A percentile compares a stretch with the other conserved stretches of the same genome.
Evolutionary conservation across 2,329 filamentous ascomycete genomes (phyloP).

Genomic region (Pestalotiopsis fici): DNA sequence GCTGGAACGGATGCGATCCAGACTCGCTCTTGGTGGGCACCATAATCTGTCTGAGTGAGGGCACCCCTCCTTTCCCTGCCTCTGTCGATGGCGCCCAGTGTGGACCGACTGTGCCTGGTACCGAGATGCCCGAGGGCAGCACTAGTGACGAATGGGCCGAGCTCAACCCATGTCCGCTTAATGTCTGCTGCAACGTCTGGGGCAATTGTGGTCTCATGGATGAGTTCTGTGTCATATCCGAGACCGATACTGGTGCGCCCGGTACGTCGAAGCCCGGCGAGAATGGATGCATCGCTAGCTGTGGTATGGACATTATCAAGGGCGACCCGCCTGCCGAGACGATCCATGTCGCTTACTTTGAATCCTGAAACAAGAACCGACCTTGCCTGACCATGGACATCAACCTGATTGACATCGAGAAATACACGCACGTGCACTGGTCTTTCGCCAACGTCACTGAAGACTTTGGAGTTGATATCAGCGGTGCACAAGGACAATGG

Average conservation of each 20-base stretch:
- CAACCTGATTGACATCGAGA: conserved; percentile 12
- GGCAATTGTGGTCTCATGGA: conserved; percentile 32
- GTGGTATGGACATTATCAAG: conserved; percentile 15
- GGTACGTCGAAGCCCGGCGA: not conserved
- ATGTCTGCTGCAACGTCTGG: conserved; percentile 20
- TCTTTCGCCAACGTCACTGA: conserved; percentile 28
- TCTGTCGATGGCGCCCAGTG: conserved; percentile 18
- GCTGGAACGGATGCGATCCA: conserved; percentile 19
- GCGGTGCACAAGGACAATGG: not conserved
- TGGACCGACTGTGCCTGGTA: conserved; percentile 15
- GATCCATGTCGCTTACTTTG: conserved; percentile 16
- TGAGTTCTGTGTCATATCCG: conserved; percentile 17
- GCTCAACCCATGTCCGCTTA: conserved; percentile 19
- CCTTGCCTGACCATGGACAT: conserved; percentile 17
- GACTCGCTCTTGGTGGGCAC: conserved; percentile 12
- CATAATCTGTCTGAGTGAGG: conserved; percentile 23
- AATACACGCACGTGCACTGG: conserved; percentile 26
- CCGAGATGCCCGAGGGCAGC: conserved; percentile 5
- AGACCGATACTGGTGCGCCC: not conserved
- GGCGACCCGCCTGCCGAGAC: not conserved
- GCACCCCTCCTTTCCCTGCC: conserved; percentile 19
- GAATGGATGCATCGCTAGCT: conserved; percentile 15
- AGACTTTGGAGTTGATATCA: not conserved
- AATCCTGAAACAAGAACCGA: conserved; percentile 15
- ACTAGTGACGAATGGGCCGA: not conserved